Evolutionary conservation across 768 basidiomycete genomes (phyloP), one percentile per base, ranked within the genome.

Genomic region (Amanita exitialis): DNA sequence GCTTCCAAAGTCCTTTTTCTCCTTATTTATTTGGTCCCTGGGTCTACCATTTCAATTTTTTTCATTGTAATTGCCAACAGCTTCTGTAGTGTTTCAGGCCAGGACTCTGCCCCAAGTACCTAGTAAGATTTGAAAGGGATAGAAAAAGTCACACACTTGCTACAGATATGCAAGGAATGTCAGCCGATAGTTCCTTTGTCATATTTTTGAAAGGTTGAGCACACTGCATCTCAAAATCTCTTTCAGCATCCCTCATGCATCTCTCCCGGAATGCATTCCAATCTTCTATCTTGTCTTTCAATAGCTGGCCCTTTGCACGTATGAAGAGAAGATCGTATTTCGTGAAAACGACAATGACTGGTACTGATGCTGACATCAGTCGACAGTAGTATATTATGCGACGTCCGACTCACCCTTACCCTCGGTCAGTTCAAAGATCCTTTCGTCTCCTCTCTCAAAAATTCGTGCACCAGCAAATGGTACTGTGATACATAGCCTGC

Each of bases 31-130:
- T n/a, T n/a, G n/a, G n/a, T n/a, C n/a, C n/a, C n/a, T n/a, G n/a
- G n/a, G n/a, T n/a, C n/a, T n/a, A n/a, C n/a, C n/a, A 66, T 30
- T 30, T 37, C 16, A 18, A 37, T 37, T 37, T 37, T 15, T 37
- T 16, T 15, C n/a, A 16, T 37, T 5, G 36, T 37, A 37, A 9
- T n/a, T 13, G n/a, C 15, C 13, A 37, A 15, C n/a, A 37, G 6
- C 16, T 37, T 37, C 36, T 37, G 15, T 16, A 37, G n/a, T 2
- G 36, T 37, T 37, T 18, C 36, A n/a, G 36, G 36, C 16, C 13
- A n/a, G 15, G 13, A n/a, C 2, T 37, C 36, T 37, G 36, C 6
- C n/a, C 6, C n/a, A 37, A 37, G 36, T 6, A 18, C n/a, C 0
- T 15, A 3, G 36, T 37, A n/a, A 37, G 16, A 16, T 8, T 37